Base-by-base conservation (phyloP, 1,284 basidiomycete species). In the Cutaneotrichosporon mucoides region DNA sequence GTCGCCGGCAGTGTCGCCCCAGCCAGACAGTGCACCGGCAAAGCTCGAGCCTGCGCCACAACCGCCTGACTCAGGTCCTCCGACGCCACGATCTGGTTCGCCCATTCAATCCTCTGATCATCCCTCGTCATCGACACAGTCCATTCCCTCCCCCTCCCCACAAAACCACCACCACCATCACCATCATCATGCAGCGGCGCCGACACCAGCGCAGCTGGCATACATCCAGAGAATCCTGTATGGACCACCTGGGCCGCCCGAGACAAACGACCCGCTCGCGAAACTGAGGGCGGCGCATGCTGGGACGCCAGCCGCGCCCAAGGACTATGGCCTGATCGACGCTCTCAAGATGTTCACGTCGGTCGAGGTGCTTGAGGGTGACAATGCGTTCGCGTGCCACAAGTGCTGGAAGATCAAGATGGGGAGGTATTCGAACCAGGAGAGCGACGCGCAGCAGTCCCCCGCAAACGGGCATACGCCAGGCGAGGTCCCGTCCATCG, bases 381-480 rank as follows among this genome's bases (percentile, higher is more conserved):
- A 95, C 66, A 96, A 97, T 69, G 88, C 87, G 79, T 94, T 96
- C 62, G 90, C 92, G 0, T 97, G 93, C 75, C 84, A 89, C 67
- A 84, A 88, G 58, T 97, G 93, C 79, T 97, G 93, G 93, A 90
- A 92, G 79, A 66, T 75, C 66, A 76, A 77, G 62, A 68, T 67
- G 36, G 75, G 76, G 5, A 59, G 63, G 45, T 76, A 76, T 59
- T 33, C 53, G 33, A 56, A 43, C 7, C 66, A 12, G 3, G 3
- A 37, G 6, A 24, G 35, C 36, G 41, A 33, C 36, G 12, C 3
- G 24, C 24, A 24, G 15, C 46, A 13, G 43, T 36, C 38, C 13
- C 34, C 46, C 4, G 48, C 50, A 16, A 53, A 53, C 33, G 45
- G 55, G 43, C 8, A 40, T 40, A 55, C 59, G 55, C 24, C 24